Base-by-base conservation (phyloP, 108 stramenopile genomes). In the Poteriospumella lacustris region DNA sequence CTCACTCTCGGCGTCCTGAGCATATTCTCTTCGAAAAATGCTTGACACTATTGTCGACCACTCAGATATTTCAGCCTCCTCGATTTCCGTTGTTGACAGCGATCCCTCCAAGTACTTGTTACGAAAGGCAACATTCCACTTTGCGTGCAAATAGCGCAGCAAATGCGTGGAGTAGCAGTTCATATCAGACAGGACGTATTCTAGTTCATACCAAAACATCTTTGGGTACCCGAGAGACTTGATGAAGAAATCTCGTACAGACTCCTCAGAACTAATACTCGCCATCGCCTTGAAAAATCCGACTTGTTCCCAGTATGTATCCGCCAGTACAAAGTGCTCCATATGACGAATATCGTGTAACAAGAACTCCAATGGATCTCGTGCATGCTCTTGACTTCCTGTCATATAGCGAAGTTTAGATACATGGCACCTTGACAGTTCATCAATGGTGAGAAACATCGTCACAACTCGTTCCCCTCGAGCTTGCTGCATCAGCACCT, bases 321-420 rank as follows among this genome's bases (percentile, higher is more conserved):
- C 42, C 31, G 26, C n/a, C 26, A 33, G 31, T 5, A 29, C 9
- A 56, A 34, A 73, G 47, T 73, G 70, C 31, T 73, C 43, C 70
- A 73, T 73, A 56, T 73, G 70, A 5, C 36, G 26, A 12, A 73
- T 34, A 73, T 73, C 70, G 36, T 73, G 70, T 56, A 73, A 26
- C 5, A 38, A 34, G 31, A 73, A 73, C 42, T 73, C 70, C 19
- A 73, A 73, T 42, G 70, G 36, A 42, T 73, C 41, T 34, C 41
- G 12, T 12, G 3, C 9, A 38, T 73, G 70, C 41, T 52, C 43
- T 3, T 9, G 41, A 5, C 5, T 15, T 9, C 70, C 70, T 29
- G 38, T 34, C 70, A 73, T 73, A 38, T 73, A 73, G 5, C 26
- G 5, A 29, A 73, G 41, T 73, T 73, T 73, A 12, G 70, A 44